Base-by-base conservation (phyloP, 139 green algal genomes). In the Yamagishiella unicocca region DNA sequence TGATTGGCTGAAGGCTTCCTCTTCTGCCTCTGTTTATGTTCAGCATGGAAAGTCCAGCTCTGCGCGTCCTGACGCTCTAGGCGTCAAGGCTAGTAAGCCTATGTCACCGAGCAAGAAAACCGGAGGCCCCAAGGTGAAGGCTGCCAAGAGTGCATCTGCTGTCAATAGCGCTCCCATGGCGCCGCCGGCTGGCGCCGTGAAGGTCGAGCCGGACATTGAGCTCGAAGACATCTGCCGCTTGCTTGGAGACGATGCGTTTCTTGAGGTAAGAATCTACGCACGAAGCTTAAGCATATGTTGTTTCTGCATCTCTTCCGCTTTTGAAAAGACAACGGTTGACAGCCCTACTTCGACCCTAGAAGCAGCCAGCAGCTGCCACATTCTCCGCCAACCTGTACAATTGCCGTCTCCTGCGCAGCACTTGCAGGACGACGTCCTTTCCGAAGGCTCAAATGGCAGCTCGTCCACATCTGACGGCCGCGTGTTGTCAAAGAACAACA, bases 211-310 rank as follows among this genome's bases (percentile, higher is more conserved):
- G 37, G 77, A 84, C 46, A 73, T 84, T 10, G 55, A 84, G 40
- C 29, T 66, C 19, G 78, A 85, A 21, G 78, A 85, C 62, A 62
- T 85, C 2, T 75, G 61, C 62, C 67, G 45, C 8, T 46, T 85
- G 31, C 66, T 86, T 4, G 80, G 64, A 9, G 80, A 86, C 45
- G 64, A 86, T 0, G 43, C 61, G 0, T 86, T 86, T 68, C 45
- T 86, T 31, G 80, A 86, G 80, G 80, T 86, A 38, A 9, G 55
- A 22, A n/a, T n/a, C n/a, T n/a, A n/a, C n/a, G n/a, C n/a, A n/a
- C n/a, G n/a, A n/a, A n/a, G n/a, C n/a, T n/a, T n/a, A n/a, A n/a
- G n/a, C n/a, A n/a, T n/a, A n/a, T n/a, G n/a, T n/a, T n/a, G n/a
- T n/a, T n/a, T n/a, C n/a, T n/a, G n/a, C n/a, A n/a, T n/a, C n/a